Percentiles rank a stretch among this genome's conserved stretches.
Conservation (phyloP, 2,329 filamentous ascomycete species). For the Diaporthe sp. region DNA sequence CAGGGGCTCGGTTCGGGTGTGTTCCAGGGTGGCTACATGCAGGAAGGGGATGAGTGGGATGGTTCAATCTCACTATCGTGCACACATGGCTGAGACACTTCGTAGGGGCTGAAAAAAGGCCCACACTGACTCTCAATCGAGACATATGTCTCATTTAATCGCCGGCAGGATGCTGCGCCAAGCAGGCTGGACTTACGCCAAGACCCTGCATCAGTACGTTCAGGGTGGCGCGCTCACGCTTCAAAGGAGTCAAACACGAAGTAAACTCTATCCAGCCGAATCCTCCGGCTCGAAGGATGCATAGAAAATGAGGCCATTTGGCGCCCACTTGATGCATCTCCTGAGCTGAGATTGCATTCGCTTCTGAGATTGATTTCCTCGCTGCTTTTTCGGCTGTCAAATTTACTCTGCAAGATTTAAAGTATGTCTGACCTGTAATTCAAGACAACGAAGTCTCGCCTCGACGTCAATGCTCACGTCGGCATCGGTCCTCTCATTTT, state of each 20-base stretch:
- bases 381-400: background rate
- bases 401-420: background rate
- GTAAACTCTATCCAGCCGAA: slow-evolving; percentile 25
- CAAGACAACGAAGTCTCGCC: slow-evolving; percentile 13
- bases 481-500: background rate
- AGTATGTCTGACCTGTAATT: slow-evolving; percentile 15
- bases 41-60: background rate
- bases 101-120: slow-evolving; percentile 4
- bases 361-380: background rate
- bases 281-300: slow-evolving; percentile 6
- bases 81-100: slow-evolving; percentile 9
- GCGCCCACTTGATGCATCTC: background rate
- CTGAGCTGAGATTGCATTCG: background rate
- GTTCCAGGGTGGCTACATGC: slow-evolving; percentile 3
- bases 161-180: slow-evolving; percentile 6
- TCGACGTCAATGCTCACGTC: slow-evolving; percentile 12
- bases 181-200: slow-evolving; percentile 21
- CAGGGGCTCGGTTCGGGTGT: background rate
- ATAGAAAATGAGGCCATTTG: slow-evolving; percentile 16
- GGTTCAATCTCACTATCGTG: background rate
- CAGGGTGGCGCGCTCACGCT: slow-evolving; percentile 10
- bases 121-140: slow-evolving; percentile 21
- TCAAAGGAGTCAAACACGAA: slow-evolving; percentile 20
- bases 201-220: slow-evolving; percentile 13
- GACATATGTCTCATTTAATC: slow-evolving; percentile 26